These are phyloP conservation scores for Fusarium sp. DNA, from an alignment of 2,329 filamentous ascomycete species.

Conservation along the genomic window DNA sequence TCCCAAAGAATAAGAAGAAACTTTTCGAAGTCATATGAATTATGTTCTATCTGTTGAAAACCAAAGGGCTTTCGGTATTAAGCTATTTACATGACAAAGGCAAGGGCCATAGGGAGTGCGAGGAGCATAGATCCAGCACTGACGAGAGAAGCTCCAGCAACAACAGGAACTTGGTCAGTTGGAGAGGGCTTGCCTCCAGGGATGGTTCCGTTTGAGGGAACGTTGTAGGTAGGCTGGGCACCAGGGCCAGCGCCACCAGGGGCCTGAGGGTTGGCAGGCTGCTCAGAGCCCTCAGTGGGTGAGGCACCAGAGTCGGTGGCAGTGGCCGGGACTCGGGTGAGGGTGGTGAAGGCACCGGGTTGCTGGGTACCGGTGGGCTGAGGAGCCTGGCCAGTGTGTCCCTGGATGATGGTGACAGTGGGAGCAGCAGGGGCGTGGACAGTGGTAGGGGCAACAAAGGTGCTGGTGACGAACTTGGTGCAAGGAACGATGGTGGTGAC, in stretches of 20 bases:
- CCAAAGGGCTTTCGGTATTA: conserved; percentile 24
- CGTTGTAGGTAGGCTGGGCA: conserved; percentile 20
- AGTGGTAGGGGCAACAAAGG: conserved; percentile 31
- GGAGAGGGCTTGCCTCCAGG: neutral
- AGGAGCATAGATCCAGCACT: conserved; percentile 19
- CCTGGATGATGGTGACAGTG: conserved; percentile 30
- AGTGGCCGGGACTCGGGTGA: conserved; percentile 21
- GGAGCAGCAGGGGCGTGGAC: conserved; percentile 5
- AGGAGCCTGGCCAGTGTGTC: conserved; percentile 12
- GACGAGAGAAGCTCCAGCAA: conserved; percentile 21
- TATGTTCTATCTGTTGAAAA: conserved; percentile 15
- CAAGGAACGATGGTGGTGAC: conserved; percentile 40
- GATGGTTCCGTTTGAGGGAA: conserved; percentile 19
- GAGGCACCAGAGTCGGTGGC: conserved; percentile 14
- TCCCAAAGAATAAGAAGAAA: neutral
- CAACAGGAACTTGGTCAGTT: conserved; percentile 9
- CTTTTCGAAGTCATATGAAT: conserved; percentile 1
- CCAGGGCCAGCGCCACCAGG: conserved; percentile 6
- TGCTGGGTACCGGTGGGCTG: conserved; percentile 2
- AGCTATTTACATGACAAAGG: conserved; percentile 28
- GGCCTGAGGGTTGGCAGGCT: neutral
- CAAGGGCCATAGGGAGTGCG: conserved; percentile 18
- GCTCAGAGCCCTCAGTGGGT: conserved; percentile 1
- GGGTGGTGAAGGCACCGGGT: conserved; percentile 18
- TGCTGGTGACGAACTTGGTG: conserved; percentile 36